A percentile compares a stretch with the other conserved stretches of the same genome.
Evolutionary conservation across 371 early-diverging fungal species (phyloP).

Genomic region (Saksenaea oblongispora): DNA sequence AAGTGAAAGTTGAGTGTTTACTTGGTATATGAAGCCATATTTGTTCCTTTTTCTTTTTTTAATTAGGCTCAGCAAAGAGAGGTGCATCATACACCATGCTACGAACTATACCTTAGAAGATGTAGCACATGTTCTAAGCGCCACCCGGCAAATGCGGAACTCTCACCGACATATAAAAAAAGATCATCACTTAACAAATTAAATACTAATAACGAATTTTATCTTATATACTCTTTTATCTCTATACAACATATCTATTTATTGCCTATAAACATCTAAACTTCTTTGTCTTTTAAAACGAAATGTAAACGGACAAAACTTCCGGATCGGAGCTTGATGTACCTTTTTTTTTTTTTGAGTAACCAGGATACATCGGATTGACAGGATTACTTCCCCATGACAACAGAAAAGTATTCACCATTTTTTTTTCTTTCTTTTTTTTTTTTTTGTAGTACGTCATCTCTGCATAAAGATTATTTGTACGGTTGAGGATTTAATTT

Average conservation of each 20-base stretch:
- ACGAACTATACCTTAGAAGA: neutral
- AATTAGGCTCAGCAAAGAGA: neutral
- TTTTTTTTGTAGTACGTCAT: neutral
- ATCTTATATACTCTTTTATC: neutral
- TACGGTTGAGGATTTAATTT: neutral
- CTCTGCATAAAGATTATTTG: neutral
- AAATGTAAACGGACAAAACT: neutral
- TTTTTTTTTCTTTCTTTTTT: neutral
- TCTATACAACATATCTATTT: neutral
- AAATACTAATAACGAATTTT: neutral
- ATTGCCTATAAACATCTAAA: neutral
- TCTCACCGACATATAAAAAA: neutral
- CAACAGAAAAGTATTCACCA: neutral
- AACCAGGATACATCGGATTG: neutral
- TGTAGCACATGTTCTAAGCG: constrained; percentile 1
- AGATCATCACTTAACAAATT: neutral
- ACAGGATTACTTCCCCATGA: neutral
- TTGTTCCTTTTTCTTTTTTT: neutral
- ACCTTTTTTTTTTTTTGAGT: neutral
- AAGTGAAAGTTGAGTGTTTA: neutral
- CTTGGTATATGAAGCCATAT: neutral
- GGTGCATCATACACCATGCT: neutral
- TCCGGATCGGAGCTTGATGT: neutral
- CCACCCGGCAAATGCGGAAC: constrained; percentile 6
- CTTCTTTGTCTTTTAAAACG: neutral